These are phyloP conservation scores for Mollisiaceae sp. DNA, from an alignment of 2,329 filamentous ascomycete species.

Conservation along the genomic window DNA sequence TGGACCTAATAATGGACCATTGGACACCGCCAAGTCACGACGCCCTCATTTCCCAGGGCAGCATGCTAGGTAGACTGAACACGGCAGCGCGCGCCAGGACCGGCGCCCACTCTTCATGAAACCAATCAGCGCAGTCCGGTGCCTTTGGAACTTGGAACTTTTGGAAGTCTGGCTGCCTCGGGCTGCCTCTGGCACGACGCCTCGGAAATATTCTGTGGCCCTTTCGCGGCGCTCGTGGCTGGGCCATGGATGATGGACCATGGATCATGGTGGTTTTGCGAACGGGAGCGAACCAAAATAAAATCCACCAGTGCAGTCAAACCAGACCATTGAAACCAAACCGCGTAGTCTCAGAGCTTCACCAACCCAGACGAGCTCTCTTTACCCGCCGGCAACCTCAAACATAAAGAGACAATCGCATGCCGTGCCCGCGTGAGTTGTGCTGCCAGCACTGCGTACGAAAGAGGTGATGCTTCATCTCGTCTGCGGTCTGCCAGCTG, in stretches of 20 bases:
- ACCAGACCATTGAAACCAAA: neutral
- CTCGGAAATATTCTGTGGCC: slow-evolving; percentile 2
- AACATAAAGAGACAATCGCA: neutral
- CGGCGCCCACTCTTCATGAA: neutral
- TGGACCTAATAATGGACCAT: too few species aligned
- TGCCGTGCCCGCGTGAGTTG: neutral
- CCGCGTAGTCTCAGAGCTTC: neutral
- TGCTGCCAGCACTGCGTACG: too few species aligned
- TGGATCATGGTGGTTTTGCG: too few species aligned
- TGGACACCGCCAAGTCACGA: too few species aligned
- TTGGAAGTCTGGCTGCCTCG: too few species aligned
- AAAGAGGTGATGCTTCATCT: neutral
- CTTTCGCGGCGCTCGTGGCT: neutral
- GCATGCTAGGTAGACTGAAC: slow-evolving; percentile 22
- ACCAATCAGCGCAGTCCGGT: slow-evolving; percentile 1
- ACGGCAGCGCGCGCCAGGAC: slow-evolving; percentile 10
- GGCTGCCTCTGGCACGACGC: too few species aligned
- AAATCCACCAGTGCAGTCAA: neutral
- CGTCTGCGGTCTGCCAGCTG: too few species aligned
- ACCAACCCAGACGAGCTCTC: neutral
- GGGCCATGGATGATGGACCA: too few species aligned
- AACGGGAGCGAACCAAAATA: neutral
- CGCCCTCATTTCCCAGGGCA: slow-evolving; percentile 27
- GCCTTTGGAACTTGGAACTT: neutral
- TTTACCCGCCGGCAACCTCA: neutral